phyloP scores from a whole-genome alignment of 208 protist genomes.

The Herpetomonas samuelpessoai region DNA sequence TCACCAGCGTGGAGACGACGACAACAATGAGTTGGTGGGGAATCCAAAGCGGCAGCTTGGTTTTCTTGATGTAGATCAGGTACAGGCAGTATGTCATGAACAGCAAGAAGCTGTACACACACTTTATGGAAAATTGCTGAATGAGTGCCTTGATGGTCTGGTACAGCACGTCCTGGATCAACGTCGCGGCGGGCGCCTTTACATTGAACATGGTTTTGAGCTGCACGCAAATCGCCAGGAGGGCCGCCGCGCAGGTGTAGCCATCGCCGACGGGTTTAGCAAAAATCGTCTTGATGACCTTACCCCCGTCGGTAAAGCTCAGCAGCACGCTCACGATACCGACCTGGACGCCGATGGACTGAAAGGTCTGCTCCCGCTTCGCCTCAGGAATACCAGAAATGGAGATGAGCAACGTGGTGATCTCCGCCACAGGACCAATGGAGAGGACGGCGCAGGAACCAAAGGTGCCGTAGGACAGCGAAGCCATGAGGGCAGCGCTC shows the following conservation, averaged over 20 bases:
- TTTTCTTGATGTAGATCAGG: slow-evolving; percentile 49
- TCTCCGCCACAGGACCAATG: slow-evolving; percentile 45
- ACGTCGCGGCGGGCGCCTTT: slow-evolving; percentile 17
- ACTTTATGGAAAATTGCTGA: slow-evolving; percentile 20
- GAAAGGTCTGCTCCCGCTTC: slow-evolving; percentile 26
- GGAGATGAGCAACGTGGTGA: slow-evolving; percentile 54
- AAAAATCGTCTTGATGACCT: slow-evolving; percentile 54
- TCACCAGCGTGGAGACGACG: slow-evolving; percentile 43
- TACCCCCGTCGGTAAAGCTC: slow-evolving; percentile 51
- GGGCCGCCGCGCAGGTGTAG: slow-evolving; percentile 51
- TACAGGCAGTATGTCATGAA: slow-evolving; percentile 45
- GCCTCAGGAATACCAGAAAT: slow-evolving; percentile 27
- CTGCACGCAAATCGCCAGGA: slow-evolving; percentile 38
- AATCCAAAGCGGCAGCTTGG: slow-evolving; percentile 40
- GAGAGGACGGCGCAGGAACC: slow-evolving; percentile 38
- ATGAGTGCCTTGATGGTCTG: slow-evolving; percentile 27
- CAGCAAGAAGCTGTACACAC: slow-evolving; percentile 40
- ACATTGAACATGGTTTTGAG: slow-evolving; percentile 62
- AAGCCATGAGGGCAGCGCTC: slow-evolving; percentile 33
- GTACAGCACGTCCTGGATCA: slow-evolving; percentile 33
- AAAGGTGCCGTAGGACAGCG: slow-evolving; percentile 46
- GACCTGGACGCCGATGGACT: slow-evolving; percentile 45
- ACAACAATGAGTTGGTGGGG: slow-evolving; percentile 64
- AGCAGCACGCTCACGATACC: slow-evolving; percentile 36
- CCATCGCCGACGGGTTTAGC: slow-evolving; percentile 53